Evolutionary conservation across 1,284 basidiomycete genomes (phyloP).

Genomic region (Ganoderma multipileum): DNA sequence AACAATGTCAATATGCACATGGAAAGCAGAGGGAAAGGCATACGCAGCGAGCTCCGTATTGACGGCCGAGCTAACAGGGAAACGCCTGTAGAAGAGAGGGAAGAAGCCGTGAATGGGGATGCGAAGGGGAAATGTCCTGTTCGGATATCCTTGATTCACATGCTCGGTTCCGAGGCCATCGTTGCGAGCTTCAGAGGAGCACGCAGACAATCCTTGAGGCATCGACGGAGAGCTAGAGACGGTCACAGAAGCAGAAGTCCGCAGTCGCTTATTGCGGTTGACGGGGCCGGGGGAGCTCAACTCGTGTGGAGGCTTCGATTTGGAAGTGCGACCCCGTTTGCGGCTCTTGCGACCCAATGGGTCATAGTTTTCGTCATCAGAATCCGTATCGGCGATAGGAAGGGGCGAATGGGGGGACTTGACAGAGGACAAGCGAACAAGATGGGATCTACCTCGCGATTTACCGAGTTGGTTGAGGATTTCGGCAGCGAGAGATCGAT

Average conservation of each 20-base stretch:
- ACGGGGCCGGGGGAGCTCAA: not conserved
- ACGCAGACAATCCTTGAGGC: not conserved
- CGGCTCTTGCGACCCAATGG: conserved; percentile 12
- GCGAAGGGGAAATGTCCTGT: conserved; percentile 56
- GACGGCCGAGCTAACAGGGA: conserved; percentile 64
- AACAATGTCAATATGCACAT: conserved; percentile 5
- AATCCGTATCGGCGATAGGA: conserved; percentile 4
- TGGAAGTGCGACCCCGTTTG: conserved; percentile 17
- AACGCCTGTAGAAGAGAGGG: conserved; percentile 68
- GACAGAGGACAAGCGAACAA: conserved; percentile 8
- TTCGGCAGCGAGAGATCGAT: conserved; percentile 15
- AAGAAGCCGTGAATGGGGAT: conserved; percentile 55
- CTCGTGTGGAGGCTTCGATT: not conserved
- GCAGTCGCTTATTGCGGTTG: conserved; percentile 12
- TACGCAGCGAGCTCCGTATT: conserved; percentile 39
- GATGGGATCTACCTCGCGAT: not conserved
- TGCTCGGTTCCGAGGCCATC: not conserved
- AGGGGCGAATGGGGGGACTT: conserved; percentile 16
- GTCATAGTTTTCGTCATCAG: conserved; percentile 28
- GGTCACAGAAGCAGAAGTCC: conserved; percentile 1
- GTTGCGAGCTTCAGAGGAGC: not conserved
- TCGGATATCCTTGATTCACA: conserved; percentile 23
- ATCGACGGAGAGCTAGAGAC: not conserved
- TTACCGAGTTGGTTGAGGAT: conserved; percentile 19
- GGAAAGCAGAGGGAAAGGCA: conserved; percentile 20